These are phyloP conservation scores for Flaveria brownii DNA, from an alignment of 129 eudicot genomes.

Conservation along the genomic window DNA sequence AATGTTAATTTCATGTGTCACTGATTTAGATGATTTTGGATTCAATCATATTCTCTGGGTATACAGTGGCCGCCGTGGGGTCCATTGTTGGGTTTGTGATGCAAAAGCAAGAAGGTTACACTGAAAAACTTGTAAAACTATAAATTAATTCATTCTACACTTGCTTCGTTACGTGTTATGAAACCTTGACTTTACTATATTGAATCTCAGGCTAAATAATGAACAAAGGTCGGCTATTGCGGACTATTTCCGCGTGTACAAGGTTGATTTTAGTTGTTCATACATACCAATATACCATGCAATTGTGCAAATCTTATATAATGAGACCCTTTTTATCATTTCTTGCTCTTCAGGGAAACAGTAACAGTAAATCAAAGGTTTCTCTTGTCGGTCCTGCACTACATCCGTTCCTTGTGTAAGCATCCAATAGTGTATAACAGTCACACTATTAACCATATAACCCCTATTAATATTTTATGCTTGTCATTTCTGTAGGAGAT, in stretches of 20 bases:
- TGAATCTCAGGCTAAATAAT: conserved; percentile 61
- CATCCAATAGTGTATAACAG: not conserved
- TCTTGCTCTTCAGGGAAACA: conserved; percentile 59
- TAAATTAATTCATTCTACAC: not conserved
- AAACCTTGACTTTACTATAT: conserved; percentile 14
- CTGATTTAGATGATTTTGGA: conserved; percentile 83
- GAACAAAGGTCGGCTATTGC: conserved; percentile 86
- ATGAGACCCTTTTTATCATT: not conserved
- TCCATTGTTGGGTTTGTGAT: conserved; percentile 99
- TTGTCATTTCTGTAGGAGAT: conserved; percentile 65
- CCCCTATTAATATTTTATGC: conserved; percentile 1
- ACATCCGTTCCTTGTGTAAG: conserved; percentile 79
- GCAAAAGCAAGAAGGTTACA: conserved; percentile 88
- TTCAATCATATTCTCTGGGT: conserved; percentile 91
- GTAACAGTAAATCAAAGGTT: conserved; percentile 61
- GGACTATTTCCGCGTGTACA: conserved; percentile 83
- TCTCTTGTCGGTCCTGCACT: conserved; percentile 56
- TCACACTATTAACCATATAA: not conserved
- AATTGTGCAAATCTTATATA: conserved; percentile 3
- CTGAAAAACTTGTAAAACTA: conserved; percentile 14
- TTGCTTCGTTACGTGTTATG: conserved; percentile 10
- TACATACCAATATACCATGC: not conserved
- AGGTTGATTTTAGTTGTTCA: conserved; percentile 44
- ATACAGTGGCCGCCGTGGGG: conserved; percentile 98
- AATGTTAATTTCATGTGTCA: conserved; percentile 1